A percentile compares a stretch with the other conserved stretches of the same genome.
phyloP scores from a whole-genome alignment of 208 protist species.

The Crithidia fasciculata region DNA sequence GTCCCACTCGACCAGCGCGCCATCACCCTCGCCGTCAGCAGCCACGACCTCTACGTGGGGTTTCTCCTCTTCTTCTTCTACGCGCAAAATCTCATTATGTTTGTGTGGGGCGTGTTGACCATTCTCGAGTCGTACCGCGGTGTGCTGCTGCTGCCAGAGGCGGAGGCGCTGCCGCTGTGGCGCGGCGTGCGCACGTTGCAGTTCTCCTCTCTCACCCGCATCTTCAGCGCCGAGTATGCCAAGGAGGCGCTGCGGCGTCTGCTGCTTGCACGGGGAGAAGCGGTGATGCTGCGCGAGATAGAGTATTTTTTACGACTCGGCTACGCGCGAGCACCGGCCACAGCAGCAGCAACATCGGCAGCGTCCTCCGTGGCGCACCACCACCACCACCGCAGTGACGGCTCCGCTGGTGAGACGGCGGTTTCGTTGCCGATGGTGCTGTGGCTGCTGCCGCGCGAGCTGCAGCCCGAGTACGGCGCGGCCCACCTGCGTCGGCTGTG shows the following conservation, averaged over 20 bases:
- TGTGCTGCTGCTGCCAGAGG: slow-evolving; percentile 15
- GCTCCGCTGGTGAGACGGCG: slow-evolving; percentile 9
- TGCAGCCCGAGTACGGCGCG: slow-evolving; percentile 48
- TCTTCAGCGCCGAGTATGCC: slow-evolving; percentile 21
- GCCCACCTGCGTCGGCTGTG: slow-evolving; percentile 45
- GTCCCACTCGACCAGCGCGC: slow-evolving; percentile 21
- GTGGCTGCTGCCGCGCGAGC: slow-evolving; percentile 47
- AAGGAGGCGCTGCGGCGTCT: slow-evolving; percentile 26
- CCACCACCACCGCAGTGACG: background rate
- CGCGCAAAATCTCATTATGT: slow-evolving; percentile 17
- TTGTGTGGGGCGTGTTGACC: slow-evolving; percentile 22
- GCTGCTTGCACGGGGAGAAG: slow-evolving; percentile 24
- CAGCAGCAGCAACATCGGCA: background rate
- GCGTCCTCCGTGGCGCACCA: background rate
- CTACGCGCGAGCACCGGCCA: slow-evolving; percentile 14
- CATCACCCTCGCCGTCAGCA: background rate
- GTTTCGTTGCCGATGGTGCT: slow-evolving; percentile 35
- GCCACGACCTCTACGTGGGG: background rate
- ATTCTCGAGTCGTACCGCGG: slow-evolving; percentile 35
- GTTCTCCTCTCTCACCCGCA: slow-evolving; percentile 8
- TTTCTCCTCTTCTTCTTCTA: slow-evolving; percentile 33
- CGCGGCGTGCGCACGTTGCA: slow-evolving; percentile 25
- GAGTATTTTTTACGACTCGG: slow-evolving; percentile 25
- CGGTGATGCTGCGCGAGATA: slow-evolving; percentile 37
- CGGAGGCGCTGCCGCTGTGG: slow-evolving; percentile 15